phyloP scores from a whole-genome alignment of 306 rosid species.

The Cajanus cajan region DNA sequence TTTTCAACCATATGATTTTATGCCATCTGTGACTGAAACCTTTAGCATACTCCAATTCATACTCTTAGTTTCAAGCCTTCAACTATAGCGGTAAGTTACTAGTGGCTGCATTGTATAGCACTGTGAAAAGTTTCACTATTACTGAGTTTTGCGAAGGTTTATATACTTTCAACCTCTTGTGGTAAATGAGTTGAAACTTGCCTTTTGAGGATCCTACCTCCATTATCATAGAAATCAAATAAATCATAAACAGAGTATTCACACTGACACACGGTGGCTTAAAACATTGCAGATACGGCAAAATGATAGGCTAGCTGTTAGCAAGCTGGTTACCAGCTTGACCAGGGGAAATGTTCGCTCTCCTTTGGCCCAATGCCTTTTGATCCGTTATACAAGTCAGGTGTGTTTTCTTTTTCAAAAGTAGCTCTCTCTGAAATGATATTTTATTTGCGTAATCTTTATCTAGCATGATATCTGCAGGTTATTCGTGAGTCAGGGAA shows the following conservation, averaged over 20 bases:
- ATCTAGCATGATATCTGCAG: constrained; percentile 41
- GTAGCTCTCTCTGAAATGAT: not conserved
- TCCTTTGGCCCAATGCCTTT: constrained; percentile 95
- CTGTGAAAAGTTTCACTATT: not conserved
- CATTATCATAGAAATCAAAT: not conserved
- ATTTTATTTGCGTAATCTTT: constrained; percentile 18
- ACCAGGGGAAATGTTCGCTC: constrained; percentile 95
- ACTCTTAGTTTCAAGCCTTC: not conserved
- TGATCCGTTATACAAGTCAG: constrained; percentile 97
- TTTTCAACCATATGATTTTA: constrained; percentile 1
- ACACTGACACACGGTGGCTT: not conserved
- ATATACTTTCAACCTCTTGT: constrained; percentile 9
- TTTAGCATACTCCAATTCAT: not conserved
- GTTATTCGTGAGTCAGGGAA: constrained; percentile 87
- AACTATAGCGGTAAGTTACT: not conserved
- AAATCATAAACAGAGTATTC: constrained; percentile 20
- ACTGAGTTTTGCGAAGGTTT: not conserved
- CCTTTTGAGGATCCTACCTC: not conserved
- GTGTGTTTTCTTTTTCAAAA: constrained; percentile 42
- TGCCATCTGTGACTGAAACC: not conserved
- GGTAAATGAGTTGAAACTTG: constrained; percentile 23
- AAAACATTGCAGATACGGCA: constrained; percentile 80
- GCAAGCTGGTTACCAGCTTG: constrained; percentile 97
- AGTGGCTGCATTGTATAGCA: constrained; percentile 5
- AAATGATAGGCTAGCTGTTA: constrained; percentile 95